A percentile compares a stretch with the other conserved stretches of the same genome.
Conservation (phyloP, 2,329 filamentous ascomycete species). For the Nigrograna mackinnonii region DNA sequence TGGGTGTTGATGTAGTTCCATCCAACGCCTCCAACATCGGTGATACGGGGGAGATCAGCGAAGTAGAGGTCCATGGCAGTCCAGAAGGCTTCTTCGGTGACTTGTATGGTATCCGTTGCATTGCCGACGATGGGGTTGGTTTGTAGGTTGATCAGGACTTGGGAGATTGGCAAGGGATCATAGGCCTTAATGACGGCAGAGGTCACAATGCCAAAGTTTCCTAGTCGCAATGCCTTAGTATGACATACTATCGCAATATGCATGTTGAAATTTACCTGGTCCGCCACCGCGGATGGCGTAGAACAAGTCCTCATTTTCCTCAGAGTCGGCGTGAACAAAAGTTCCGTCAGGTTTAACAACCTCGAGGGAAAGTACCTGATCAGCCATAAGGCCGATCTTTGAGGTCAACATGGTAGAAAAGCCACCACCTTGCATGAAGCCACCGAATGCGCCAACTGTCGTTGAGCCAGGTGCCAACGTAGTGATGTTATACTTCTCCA, state of each 20-base stretch:
- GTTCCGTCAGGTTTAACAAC: constrained; percentile 28
- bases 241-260: no score
- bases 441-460: constrained; percentile 52
- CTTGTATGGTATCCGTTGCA: constrained; percentile 15
- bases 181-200: constrained; percentile 30
- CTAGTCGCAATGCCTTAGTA: constrained; percentile 15
- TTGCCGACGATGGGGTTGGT: constrained; percentile 20
- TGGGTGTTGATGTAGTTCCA: constrained; percentile 24
- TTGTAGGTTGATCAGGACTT: constrained; percentile 30
- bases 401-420: constrained; percentile 53
- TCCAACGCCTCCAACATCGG: constrained; percentile 24
- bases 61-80: constrained; percentile 23
- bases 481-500: constrained; percentile 23
- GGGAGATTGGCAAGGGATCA: constrained; percentile 22
- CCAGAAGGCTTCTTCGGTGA: constrained; percentile 29
- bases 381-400: constrained; percentile 40
- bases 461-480: constrained; percentile 21
- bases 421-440: constrained; percentile 52
- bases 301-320: constrained; percentile 28
- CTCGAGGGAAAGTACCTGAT: constrained; percentile 28
- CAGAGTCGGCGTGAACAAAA: constrained; percentile 23
- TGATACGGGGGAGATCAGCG: constrained; percentile 24
- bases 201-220: constrained; percentile 32
- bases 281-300: constrained; percentile 34
- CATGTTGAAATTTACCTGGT: constrained; percentile 21